These are phyloP conservation scores for Selenicereus undatus DNA, from an alignment of 148 eudicot genomes.

Conservation along the genomic window DNA sequence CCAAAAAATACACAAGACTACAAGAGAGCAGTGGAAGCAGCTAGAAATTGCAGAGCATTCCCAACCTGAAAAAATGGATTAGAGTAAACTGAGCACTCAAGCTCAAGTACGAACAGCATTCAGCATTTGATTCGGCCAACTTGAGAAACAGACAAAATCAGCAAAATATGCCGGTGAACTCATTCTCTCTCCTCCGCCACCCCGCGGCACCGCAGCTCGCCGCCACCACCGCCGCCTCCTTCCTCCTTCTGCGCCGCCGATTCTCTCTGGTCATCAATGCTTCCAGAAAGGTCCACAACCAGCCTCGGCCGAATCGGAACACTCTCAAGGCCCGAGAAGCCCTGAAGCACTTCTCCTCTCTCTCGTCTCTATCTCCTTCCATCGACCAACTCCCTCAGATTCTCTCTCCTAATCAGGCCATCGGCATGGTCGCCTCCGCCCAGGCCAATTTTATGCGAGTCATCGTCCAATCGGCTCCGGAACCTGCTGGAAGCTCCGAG, in stretches of 20 bases:
- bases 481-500: slow-evolving; percentile 34
- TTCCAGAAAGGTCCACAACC: slow-evolving; percentile 32
- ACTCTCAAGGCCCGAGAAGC: slow-evolving; percentile 29
- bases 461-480: slow-evolving; percentile 33
- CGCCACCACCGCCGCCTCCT: slow-evolving; percentile 12
- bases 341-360: slow-evolving; percentile 36
- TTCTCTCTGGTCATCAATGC: slow-evolving; percentile 28
- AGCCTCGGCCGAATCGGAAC: slow-evolving; percentile 11
- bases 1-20: background rate
- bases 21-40: background rate
- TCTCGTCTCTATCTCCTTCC: slow-evolving; percentile 39
- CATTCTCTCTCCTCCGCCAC: slow-evolving; percentile 48
- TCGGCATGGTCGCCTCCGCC: slow-evolving; percentile 65
- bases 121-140: background rate
- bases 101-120: too few relatives aligned
- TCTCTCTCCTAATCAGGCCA: slow-evolving; percentile 59
- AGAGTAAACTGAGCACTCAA: background rate
- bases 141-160: background rate
- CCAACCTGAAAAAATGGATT: background rate
- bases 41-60: background rate
- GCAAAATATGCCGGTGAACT: slow-evolving; percentile 36
- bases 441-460: slow-evolving; percentile 99
- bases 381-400: slow-evolving; percentile 31
- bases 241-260: slow-evolving; percentile 38
- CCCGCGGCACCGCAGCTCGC: slow-evolving; percentile 28